Evolutionary conservation across 495 filamentous ascomycete genomes (phyloP).

Genomic region (Letharia lupina): DNA sequence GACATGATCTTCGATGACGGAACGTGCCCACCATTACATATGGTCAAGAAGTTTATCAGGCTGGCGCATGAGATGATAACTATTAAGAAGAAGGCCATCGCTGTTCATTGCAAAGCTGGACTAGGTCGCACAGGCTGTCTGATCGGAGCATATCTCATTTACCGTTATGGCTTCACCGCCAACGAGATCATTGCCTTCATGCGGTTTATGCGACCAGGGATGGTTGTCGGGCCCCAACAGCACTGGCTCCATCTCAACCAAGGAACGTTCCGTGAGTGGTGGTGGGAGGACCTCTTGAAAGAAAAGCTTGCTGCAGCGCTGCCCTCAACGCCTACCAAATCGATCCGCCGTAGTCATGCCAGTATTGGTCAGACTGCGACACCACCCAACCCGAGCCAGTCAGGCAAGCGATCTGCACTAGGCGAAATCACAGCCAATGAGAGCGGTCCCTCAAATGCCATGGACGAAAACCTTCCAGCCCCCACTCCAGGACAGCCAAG

Average conservation of each 20-base stretch:
- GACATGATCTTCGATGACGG: constrained; percentile 99
- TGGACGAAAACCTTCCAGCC: constrained; percentile 81
- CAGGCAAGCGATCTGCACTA: constrained; percentile 66
- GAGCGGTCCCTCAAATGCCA: constrained; percentile 22
- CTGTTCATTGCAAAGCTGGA: constrained; percentile 97
- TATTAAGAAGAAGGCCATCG: constrained; percentile 75
- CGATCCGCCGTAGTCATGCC: constrained; percentile 26
- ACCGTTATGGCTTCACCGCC: constrained; percentile 94
- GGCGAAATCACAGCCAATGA: constrained; percentile 85
- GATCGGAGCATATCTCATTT: constrained; percentile 96
- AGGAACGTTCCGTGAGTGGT: constrained; percentile 94
- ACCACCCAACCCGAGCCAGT: constrained; percentile 65
- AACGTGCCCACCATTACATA: constrained; percentile 78
- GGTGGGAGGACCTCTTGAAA: constrained; percentile 80
- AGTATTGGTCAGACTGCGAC: constrained; percentile 64
- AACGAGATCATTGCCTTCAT: constrained; percentile 98
- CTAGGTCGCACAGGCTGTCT: constrained; percentile 93
- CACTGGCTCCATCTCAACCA: constrained; percentile 99
- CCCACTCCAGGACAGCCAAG: constrained; percentile 94
- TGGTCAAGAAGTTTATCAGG: constrained; percentile 87
- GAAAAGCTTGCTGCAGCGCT: constrained; percentile 53
- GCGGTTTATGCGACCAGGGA: constrained; percentile 98
- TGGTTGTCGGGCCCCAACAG: constrained; percentile 99
- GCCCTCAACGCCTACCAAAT: constrained; percentile 72
- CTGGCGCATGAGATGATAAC: constrained; percentile 92